Evolutionary conservation across 805 yeast species (phyloP).

Genomic region (Saturnispora saitoi): DNA sequence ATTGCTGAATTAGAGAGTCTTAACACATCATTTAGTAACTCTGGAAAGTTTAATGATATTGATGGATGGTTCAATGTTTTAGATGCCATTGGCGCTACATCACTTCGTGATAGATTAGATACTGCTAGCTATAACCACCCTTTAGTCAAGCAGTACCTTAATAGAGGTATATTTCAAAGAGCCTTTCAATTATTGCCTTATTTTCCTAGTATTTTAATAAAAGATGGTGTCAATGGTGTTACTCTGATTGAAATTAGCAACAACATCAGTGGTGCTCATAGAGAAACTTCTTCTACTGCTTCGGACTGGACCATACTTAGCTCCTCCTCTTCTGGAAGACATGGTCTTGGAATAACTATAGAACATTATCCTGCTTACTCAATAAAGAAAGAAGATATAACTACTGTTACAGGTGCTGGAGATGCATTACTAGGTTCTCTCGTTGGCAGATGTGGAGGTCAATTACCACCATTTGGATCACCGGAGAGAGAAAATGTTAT

Average conservation of each 20-base stretch:
- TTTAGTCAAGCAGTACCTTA: constrained; percentile 23
- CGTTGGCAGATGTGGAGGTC: constrained; percentile 32
- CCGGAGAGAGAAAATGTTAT: constrained; percentile 18
- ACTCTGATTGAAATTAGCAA: constrained; percentile 34
- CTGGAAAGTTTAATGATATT: constrained; percentile 38
- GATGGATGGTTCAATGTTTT: constrained; percentile 69
- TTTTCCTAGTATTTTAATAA: constrained; percentile 55
- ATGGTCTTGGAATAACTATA: constrained; percentile 43
- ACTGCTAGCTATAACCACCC: constrained; percentile 22
- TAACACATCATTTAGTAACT: constrained; percentile 37
- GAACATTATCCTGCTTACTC: constrained; percentile 44
- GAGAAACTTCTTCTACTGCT: constrained; percentile 8
- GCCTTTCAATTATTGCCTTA: constrained; percentile 68
- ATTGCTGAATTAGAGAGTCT: constrained; percentile 49
- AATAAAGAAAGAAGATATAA: constrained; percentile 32
- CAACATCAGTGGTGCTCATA: constrained; percentile 15
- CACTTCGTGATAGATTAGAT: constrained; percentile 40
- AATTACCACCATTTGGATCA: constrained; percentile 9
- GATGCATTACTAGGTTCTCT: constrained; percentile 69
- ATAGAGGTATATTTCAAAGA: constrained; percentile 51
- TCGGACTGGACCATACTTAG: constrained; percentile 17
- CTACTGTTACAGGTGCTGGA: constrained; percentile 84
- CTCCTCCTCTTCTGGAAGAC: constrained; percentile 17
- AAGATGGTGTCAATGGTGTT: constrained; percentile 62
- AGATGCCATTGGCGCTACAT: constrained; percentile 47